Evolutionary conservation across 176 grass and related monocot genomes (phyloP).

Genomic region (Typha latifolia): DNA sequence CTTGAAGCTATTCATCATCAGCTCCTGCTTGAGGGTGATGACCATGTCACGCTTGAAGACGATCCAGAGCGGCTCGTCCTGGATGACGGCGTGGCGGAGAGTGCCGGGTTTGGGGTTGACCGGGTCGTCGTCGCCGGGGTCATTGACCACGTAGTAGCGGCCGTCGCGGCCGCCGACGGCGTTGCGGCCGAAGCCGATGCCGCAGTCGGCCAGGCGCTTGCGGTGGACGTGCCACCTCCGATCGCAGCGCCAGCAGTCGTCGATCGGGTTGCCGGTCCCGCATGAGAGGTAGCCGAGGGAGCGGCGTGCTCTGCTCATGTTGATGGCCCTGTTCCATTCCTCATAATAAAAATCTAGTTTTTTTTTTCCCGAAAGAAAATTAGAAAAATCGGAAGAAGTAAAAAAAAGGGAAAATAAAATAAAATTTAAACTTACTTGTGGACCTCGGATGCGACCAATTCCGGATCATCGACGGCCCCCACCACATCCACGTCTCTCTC

Average conservation of each 20-base stretch:
- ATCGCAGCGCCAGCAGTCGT: conserved; percentile 86
- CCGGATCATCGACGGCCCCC: conserved; percentile 70
- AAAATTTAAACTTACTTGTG: conserved; percentile 43
- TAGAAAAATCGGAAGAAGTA: neutral
- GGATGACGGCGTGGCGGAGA: conserved; percentile 59
- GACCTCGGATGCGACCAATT: conserved; percentile 50
- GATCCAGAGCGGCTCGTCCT: conserved; percentile 53
- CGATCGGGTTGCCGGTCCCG: conserved; percentile 68
- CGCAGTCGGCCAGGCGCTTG: conserved; percentile 55
- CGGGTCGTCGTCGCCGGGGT: conserved; percentile 45
- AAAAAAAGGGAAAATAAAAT: too few species aligned
- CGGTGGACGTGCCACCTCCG: conserved; percentile 59
- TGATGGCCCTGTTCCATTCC: conserved; percentile 11
- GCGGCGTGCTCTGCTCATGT: conserved; percentile 47
- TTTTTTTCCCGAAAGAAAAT: neutral
- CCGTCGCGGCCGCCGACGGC: conserved; percentile 69
- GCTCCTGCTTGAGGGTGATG: conserved; percentile 31
- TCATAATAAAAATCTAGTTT: conserved; percentile 5
- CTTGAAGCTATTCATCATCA: conserved; percentile 33
- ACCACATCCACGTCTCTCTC: conserved; percentile 9
- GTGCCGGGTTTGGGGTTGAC: conserved; percentile 60
- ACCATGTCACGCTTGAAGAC: conserved; percentile 21
- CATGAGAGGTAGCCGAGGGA: conserved; percentile 53
- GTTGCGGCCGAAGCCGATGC: conserved; percentile 79
- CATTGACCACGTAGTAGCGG: conserved; percentile 59